phyloP scores from a whole-genome alignment of 2,329 filamentous ascomycete species.

The Talaromyces sp. region DNA sequence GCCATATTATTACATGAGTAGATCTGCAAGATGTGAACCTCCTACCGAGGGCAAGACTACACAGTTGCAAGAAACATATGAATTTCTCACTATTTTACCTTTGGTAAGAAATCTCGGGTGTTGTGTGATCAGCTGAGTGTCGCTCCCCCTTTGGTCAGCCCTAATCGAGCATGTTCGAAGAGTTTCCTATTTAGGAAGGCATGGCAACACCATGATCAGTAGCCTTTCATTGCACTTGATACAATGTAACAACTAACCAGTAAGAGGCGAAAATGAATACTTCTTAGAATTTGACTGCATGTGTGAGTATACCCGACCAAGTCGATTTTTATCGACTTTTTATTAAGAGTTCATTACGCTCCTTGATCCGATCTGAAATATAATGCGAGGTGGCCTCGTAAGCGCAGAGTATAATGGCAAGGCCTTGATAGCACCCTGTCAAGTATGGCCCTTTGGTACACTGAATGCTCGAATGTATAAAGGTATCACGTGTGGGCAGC shows the following conservation, averaged over 20 bases:
- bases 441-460: neutral
- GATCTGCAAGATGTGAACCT: neutral
- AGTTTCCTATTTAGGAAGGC: slow-evolving; percentile 1
- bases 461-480: neutral
- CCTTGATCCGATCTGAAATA: neutral
- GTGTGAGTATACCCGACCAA: neutral
- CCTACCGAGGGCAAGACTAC: neutral
- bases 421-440: neutral
- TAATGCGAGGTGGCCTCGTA: neutral
- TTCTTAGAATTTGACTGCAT: too few species aligned
- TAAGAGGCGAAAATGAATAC: too few species aligned
- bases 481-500: neutral
- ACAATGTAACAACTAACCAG: too few species aligned
- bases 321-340: neutral
- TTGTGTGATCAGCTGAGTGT: too few species aligned
- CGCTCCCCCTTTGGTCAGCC: too few species aligned
- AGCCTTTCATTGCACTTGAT: neutral
- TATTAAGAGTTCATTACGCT: neutral
- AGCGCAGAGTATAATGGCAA: neutral
- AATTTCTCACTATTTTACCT: neutral
- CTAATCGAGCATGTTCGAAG: neutral
- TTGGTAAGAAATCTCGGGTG: too few species aligned
- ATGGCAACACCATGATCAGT: neutral
- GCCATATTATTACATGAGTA: neutral
- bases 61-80: neutral